Evolutionary conservation across 163 green algal species (phyloP).

Genomic region (Scenedesmus sp.): DNA sequence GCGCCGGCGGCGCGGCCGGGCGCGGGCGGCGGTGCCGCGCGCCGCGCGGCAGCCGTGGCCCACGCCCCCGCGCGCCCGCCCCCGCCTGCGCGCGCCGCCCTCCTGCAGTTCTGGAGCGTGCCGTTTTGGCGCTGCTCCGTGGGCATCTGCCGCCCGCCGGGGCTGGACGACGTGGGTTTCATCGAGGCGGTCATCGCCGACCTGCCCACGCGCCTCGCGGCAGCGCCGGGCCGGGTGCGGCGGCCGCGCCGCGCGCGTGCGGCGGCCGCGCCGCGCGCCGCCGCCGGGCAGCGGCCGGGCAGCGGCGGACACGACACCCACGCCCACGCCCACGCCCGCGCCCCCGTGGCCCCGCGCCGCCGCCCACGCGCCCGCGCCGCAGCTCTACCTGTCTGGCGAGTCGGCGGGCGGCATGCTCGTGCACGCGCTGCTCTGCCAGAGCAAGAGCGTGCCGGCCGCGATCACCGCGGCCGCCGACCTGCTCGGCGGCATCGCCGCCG

Average conservation of each 20-base stretch:
- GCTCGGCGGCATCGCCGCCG: conserved; percentile 17
- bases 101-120: conserved; percentile 41
- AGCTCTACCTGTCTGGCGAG: conserved; percentile 35
- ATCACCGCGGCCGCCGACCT: conserved; percentile 36
- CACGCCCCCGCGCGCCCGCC: background rate
- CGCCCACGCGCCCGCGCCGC: too few species aligned
- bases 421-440: conserved; percentile 26
- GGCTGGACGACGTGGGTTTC: conserved; percentile 36
- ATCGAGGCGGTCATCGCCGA: conserved; percentile 19
- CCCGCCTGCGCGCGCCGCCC: background rate
- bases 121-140: conserved; percentile 40
- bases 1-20: too few species aligned
- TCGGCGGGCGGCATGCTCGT: conserved; percentile 43
- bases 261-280: background rate
- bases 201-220: conserved; percentile 2
- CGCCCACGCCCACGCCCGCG: too few species aligned
- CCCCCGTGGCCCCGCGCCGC: too few species aligned
- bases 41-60: background rate
- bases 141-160: background rate
- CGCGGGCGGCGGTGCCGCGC: too few species aligned
- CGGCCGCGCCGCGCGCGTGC: too few species aligned
- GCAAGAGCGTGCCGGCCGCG: background rate
- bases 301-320: too few species aligned
- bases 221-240: conserved; percentile 6
- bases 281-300: too few species aligned